Percentiles rank a stretch among this genome's conserved stretches.
These are phyloP conservation scores for Nicotiana rustica DNA, from an alignment of 305 asterid species.

Conservation along the genomic window DNA sequence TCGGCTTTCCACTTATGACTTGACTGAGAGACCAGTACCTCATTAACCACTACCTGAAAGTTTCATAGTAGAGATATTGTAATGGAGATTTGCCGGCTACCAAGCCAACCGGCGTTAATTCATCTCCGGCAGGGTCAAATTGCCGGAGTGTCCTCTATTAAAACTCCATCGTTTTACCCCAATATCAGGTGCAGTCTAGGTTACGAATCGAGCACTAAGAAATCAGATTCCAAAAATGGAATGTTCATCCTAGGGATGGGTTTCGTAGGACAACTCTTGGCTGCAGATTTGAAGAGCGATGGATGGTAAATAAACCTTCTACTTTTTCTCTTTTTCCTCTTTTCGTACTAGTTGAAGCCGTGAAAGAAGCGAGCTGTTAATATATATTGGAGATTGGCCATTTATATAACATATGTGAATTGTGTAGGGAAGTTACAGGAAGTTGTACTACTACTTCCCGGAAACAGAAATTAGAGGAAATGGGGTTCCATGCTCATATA, in stretches of 20 bases:
- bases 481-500: constrained; percentile 65
- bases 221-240: constrained; percentile 37
- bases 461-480: constrained; percentile 63
- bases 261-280: constrained; percentile 77
- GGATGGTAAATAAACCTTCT: constrained; percentile 59
- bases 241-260: constrained; percentile 94
- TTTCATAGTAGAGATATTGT: not conserved
- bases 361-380: not conserved
- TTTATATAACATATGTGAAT: not conserved
- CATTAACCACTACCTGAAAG: not conserved
- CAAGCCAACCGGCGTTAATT: constrained; percentile 43
- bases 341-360: not conserved
- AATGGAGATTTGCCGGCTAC: constrained; percentile 51
- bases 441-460: constrained; percentile 69
- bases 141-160: not conserved
- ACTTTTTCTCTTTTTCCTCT: not conserved
- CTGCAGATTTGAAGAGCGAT: constrained; percentile 62
- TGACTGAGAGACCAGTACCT: not conserved
- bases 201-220: constrained; percentile 12
- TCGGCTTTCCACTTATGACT: too few species aligned
- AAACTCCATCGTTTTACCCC: constrained; percentile 35
- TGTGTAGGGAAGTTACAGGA: constrained; percentile 69
- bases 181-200: constrained; percentile 45
- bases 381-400: constrained; percentile 36
- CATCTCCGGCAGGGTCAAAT: constrained; percentile 41